These are phyloP conservation scores for Allium fistulosum DNA, from an alignment of 106 monocot species.

Conservation along the genomic window DNA sequence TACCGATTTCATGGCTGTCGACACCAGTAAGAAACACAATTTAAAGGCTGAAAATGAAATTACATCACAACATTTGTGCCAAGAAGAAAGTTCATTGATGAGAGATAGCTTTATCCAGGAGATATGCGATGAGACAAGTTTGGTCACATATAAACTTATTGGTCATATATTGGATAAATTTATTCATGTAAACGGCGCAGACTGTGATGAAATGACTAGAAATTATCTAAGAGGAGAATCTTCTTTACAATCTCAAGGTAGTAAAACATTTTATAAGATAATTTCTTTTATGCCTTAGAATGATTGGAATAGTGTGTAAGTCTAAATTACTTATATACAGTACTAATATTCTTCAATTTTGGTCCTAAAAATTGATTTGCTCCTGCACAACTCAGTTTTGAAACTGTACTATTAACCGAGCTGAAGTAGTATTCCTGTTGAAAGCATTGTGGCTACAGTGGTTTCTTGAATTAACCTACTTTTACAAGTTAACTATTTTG, in stretches of 20 bases:
- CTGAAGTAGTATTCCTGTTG: neutral
- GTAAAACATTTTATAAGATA: no score
- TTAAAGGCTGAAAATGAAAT: conserved; percentile 4
- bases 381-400: no score
- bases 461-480: neutral
- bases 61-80: neutral
- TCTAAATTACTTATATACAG: no score
- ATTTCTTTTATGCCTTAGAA: no score
- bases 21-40: conserved; percentile 2
- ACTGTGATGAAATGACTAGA: conserved; percentile 17
- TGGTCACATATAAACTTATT: conserved; percentile 48
- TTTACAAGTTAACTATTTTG: neutral
- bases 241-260: conserved; percentile 28
- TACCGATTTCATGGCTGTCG: neutral
- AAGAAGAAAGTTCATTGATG: neutral
- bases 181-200: conserved; percentile 22
- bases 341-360: no score
- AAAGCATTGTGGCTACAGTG: neutral
- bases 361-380: no score
- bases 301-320: no score
- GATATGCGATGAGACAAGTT: conserved; percentile 66
- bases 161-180: conserved; percentile 39
- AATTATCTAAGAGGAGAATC: conserved; percentile 25
- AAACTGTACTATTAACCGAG: no score
- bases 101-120: conserved; percentile 27